Percentiles rank a stretch among this genome's conserved stretches.
These are phyloP conservation scores for Lineolata rhizophorae DNA, from an alignment of 495 filamentous ascomycete genomes.

Conservation along the genomic window DNA sequence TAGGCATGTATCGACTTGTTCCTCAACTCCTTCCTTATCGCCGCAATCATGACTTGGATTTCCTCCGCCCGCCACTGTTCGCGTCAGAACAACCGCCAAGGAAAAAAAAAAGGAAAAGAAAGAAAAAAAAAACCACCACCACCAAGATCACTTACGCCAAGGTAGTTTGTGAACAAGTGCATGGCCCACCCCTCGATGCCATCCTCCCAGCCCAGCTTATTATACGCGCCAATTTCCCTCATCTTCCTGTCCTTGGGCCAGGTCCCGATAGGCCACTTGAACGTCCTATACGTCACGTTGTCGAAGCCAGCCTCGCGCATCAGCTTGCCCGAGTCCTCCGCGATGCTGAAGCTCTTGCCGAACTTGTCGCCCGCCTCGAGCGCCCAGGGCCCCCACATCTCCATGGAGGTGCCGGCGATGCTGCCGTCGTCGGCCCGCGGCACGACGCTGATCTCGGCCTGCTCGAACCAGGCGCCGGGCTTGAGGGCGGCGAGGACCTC, in stretches of 20 bases:
- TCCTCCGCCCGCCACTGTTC: conserved; percentile 2
- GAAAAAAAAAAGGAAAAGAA: no score
- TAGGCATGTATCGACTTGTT: conserved; percentile 1
- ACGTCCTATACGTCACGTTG: conserved; percentile 14
- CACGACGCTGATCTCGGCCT: conserved; percentile 18
- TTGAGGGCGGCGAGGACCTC: conserved; percentile 8
- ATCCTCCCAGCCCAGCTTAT: conserved; percentile 2
- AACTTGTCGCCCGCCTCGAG: conserved; percentile 4
- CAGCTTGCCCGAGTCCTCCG: conserved; percentile 7
- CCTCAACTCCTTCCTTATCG: conserved; percentile 1
- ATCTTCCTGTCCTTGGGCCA: conserved; percentile 13
- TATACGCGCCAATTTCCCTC: conserved; percentile 9
- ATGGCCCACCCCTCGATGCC: neutral
- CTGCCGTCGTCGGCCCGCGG: conserved; percentile 24
- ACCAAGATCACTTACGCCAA: no score
- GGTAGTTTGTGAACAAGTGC: neutral
- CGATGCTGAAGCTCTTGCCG: conserved; percentile 9
- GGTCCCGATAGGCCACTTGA: conserved; percentile 9
- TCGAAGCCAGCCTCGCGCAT: conserved; percentile 17
- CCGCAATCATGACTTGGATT: conserved; percentile 2
- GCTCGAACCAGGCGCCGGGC: conserved; percentile 32
- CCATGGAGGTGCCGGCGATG: conserved; percentile 14
- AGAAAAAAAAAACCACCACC: no score
- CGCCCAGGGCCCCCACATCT: conserved; percentile 12
- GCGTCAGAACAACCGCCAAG: no score